Percentiles rank a stretch among this genome's conserved stretches.
Evolutionary conservation across 208 protist species (phyloP).

Genomic region (Acanthamoeba castellanii): DNA sequence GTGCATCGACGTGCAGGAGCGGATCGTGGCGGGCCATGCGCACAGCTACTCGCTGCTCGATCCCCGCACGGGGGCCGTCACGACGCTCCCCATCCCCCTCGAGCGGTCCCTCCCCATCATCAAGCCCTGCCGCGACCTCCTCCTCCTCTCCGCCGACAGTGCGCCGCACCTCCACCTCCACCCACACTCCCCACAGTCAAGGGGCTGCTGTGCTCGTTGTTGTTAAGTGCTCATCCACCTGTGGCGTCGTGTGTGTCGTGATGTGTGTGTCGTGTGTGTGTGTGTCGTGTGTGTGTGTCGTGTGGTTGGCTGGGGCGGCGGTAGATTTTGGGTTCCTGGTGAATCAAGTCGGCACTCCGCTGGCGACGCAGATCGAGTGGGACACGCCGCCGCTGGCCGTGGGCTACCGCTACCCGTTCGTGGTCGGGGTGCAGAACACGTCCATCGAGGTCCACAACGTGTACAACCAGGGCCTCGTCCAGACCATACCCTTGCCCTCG

Average conservation of each 20-base stretch:
- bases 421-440: neutral
- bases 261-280: no score
- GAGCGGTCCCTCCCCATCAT: neutral
- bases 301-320: neutral
- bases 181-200: no score
- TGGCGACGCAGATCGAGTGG: neutral
- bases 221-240: no score
- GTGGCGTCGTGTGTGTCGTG: no score
- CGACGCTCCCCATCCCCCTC: neutral
- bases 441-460: neutral
- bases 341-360: neutral
- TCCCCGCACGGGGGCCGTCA: neutral
- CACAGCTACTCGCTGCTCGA: slow-evolving; percentile 8
- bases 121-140: neutral
- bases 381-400: neutral
- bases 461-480: slow-evolving; percentile 12
- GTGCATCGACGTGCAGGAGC: neutral
- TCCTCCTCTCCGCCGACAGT: slow-evolving; percentile 16
- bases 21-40: neutral
- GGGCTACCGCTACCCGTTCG: neutral
- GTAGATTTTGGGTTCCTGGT: neutral
- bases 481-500: neutral
- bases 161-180: neutral
- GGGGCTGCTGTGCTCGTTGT: no score
- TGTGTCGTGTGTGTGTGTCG: no score